phyloP scores from a whole-genome alignment of 1,139 yeast genomes.

The Lodderomyces elongisporus region DNA sequence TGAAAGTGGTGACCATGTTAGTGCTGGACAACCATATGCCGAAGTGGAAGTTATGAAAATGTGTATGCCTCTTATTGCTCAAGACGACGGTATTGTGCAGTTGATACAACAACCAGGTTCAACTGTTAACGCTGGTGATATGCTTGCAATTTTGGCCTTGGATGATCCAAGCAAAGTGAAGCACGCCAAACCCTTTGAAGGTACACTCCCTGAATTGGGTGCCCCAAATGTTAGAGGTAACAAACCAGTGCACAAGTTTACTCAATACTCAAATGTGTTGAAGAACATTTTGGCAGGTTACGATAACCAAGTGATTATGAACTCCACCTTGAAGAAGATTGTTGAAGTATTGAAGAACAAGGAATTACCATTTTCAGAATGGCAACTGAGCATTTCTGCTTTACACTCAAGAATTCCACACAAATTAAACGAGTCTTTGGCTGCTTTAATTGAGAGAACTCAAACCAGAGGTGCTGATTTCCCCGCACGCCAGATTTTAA shows the following conservation, averaged over 20 bases:
- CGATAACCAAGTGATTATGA: conserved; percentile 94
- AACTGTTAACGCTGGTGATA: conserved; percentile 92
- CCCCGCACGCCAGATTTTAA: conserved; percentile 82
- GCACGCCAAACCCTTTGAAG: conserved; percentile 93
- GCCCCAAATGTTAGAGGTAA: conserved; percentile 77
- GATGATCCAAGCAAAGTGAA: conserved; percentile 97
- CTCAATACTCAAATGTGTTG: conserved; percentile 53
- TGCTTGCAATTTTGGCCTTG: conserved; percentile 85
- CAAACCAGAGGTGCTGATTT: conserved; percentile 71
- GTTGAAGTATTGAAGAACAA: conserved; percentile 70
- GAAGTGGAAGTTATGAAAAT: conserved; percentile 99
- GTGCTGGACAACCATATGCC: conserved; percentile 91
- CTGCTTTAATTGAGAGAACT: conserved; percentile 62
- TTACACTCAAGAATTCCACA: conserved; percentile 84
- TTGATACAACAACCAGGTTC: conserved; percentile 98
- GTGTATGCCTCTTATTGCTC: conserved; percentile 91
- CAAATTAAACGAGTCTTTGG: conserved; percentile 65
- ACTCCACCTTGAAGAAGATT: conserved; percentile 67
- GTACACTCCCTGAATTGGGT: conserved; percentile 86
- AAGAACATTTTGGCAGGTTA: conserved; percentile 81
- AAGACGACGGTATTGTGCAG: conserved; percentile 90
- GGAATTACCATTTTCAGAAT: conserved; percentile 87
- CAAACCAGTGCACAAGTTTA: conserved; percentile 75
- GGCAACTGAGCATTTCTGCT: conserved; percentile 83
- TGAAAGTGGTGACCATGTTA: conserved; percentile 91